These are phyloP conservation scores for Eurotiales sp. DNA, from an alignment of 2,329 filamentous ascomycete species.

Conservation along the genomic window DNA sequence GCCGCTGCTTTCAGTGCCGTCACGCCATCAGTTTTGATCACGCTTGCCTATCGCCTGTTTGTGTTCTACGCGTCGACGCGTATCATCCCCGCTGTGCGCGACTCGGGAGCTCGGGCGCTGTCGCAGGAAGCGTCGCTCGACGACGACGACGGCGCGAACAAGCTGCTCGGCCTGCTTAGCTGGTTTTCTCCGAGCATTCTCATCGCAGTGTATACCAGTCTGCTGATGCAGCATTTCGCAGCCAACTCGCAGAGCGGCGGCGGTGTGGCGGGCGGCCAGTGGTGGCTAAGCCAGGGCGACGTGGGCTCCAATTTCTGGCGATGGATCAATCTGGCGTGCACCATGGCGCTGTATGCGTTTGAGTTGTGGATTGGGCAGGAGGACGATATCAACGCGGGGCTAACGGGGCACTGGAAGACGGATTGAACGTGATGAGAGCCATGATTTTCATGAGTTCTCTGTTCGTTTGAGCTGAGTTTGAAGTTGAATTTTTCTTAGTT, in stretches of 20 bases:
- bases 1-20: slow-evolving; percentile 92
- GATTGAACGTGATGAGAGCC: slow-evolving; percentile 56
- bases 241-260: slow-evolving; percentile 60
- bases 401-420: slow-evolving; percentile 86
- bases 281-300: slow-evolving; percentile 83
- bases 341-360: slow-evolving; percentile 84
- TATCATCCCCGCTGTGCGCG: slow-evolving; percentile 89
- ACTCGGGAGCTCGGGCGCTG: slow-evolving; percentile 76
- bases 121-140: slow-evolving; percentile 82
- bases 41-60: slow-evolving; percentile 85
- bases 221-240: slow-evolving; percentile 93
- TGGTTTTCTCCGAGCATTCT: slow-evolving; percentile 95
- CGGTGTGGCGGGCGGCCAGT: slow-evolving; percentile 61
- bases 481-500: too few species aligned
- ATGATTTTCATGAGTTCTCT: too few species aligned
- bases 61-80: slow-evolving; percentile 94
- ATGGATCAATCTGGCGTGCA: slow-evolving; percentile 87
- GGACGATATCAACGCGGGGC: slow-evolving; percentile 65
- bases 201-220: slow-evolving; percentile 92
- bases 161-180: slow-evolving; percentile 75
- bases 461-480: too few species aligned
- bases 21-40: slow-evolving; percentile 92
- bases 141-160: slow-evolving; percentile 77
- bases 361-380: slow-evolving; percentile 79
- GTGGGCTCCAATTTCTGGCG: slow-evolving; percentile 85